Evolutionary conservation across 78 protist species (phyloP).

Genomic region (Cyanophora paradoxa): DNA sequence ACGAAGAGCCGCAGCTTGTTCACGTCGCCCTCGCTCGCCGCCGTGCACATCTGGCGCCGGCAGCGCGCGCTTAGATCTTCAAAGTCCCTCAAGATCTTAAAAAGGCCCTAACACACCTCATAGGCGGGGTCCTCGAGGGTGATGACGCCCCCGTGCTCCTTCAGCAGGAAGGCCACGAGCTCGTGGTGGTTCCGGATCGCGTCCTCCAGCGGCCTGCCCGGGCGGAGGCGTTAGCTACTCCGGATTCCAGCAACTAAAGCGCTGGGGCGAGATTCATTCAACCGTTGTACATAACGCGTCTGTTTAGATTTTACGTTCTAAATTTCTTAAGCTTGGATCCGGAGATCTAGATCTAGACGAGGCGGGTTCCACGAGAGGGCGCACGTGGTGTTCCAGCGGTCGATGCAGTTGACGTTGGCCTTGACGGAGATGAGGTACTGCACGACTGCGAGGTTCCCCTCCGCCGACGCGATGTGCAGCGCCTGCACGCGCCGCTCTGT

Average conservation of each 20-base stretch:
- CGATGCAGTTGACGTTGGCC: background rate
- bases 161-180: conserved; percentile 8
- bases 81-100: too few species aligned
- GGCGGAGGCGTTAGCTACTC: too few species aligned
- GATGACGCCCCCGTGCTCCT: conserved; percentile 32
- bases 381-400: conserved; percentile 19
- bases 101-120: too few species aligned
- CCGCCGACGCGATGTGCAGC: conserved; percentile 50
- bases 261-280: too few species aligned
- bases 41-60: background rate
- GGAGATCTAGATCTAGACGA: too few species aligned
- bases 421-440: background rate
- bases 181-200: background rate
- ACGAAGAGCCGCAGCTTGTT: background rate
- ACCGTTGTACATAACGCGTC: too few species aligned
- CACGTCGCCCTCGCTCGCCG: background rate
- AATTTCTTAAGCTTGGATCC: too few species aligned
- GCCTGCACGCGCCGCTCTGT: too few species aligned
- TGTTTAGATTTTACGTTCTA: too few species aligned
- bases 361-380: too few species aligned
- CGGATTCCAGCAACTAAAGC: too few species aligned
- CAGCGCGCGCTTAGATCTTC: too few species aligned
- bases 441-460: conserved; percentile 46
- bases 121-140: conserved; percentile 51
- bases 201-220: conserved; percentile 16